Evolutionary conservation across 768 basidiomycete species (phyloP), one percentile per base, ranked within the genome.

Genomic region (Megacollybia marginata): DNA sequence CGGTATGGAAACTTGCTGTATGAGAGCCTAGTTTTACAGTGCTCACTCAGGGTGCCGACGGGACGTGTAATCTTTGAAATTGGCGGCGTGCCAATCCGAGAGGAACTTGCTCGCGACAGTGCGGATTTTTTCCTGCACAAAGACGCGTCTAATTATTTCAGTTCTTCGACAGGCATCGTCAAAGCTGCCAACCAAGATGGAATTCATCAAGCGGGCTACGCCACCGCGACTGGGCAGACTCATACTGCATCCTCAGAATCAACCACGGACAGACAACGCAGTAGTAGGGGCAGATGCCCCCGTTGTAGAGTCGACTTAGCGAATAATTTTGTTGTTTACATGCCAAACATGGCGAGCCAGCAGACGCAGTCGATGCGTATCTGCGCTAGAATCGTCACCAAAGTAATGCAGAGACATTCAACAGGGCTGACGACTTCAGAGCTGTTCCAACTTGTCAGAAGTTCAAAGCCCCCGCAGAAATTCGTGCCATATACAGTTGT

Each of bases 31-130:
- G 48, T 28, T 28, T 28, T 28, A 3, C 4, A 28, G 6, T 28
- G 23, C 23, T 28, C 23, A 28, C 23, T 18, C 54, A 93, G 93
- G 43, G 91, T 92, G 0, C 83, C 88, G 6, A 85, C 79, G 7
- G 93, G 93, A 1, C 83, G 91, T 28, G 92, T 97, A 12, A 79
- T 99, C 19, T 89, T 98, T 54, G 95, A 98, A 64, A 85, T 98
- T 58, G 93, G 92, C 1, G 94, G 95, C 1, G 73, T 74, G 1
- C 88, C 88, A 6, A 83, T 99, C 48, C 85, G 92, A 52, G 89
- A 92, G 59, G 93, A 96, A 63, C 74, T 96, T 48, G 95, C 95
- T 15, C 79, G 88, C 60, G 91, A 97, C 61, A 89, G 94, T 94
- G 56, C 49, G 76, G 60, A 28, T 19, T 12, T 53, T 42, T 38